These are phyloP conservation scores for Volvariella volvacea DNA, from an alignment of 1,284 basidiomycete species.

Conservation along the genomic window DNA sequence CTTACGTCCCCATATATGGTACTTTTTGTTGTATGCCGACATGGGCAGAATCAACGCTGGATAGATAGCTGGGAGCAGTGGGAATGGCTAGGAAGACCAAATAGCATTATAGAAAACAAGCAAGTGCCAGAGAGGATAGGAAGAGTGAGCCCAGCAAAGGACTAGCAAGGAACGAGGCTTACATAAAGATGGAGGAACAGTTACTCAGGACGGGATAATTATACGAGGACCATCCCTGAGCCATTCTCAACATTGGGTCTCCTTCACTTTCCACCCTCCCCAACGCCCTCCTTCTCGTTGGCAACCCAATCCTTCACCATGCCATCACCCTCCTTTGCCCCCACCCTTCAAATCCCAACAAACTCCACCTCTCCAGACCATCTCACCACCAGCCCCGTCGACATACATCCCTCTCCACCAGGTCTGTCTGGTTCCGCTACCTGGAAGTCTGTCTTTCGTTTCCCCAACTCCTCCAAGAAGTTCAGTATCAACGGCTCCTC, in stretches of 20 bases:
- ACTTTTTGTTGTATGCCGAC: no score
- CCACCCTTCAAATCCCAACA: slow-evolving; percentile 15
- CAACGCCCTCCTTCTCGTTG: no score
- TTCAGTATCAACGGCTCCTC: slow-evolving; percentile 23
- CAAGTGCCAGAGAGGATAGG: no score
- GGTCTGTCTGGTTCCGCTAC: slow-evolving; percentile 3
- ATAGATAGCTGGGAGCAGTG: no score
- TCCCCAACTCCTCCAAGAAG: slow-evolving; percentile 47
- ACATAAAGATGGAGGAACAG: slow-evolving; percentile 1
- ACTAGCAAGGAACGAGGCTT: slow-evolving; percentile 1
- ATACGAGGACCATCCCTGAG: slow-evolving; percentile 6
- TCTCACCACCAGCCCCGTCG: slow-evolving; percentile 1
- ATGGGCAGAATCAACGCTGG: no score
- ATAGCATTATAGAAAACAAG: no score
- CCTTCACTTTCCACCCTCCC: neutral
- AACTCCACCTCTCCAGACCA: slow-evolving; percentile 11
- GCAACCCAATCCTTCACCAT: slow-evolving; percentile 13
- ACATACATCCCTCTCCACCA: neutral
- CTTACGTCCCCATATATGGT: no score
- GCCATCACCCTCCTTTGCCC: slow-evolving; percentile 18
- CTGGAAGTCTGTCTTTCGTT: slow-evolving; percentile 61
- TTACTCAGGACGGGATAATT: slow-evolving; percentile 1
- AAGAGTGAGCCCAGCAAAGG: no score
- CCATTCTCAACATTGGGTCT: slow-evolving; percentile 11
- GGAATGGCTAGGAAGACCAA: no score